A percentile compares a stretch with the other conserved stretches of the same genome.
Conservation (phyloP, 352 stramenopile genomes). For the Pseudoperonospora humuli region DNA sequence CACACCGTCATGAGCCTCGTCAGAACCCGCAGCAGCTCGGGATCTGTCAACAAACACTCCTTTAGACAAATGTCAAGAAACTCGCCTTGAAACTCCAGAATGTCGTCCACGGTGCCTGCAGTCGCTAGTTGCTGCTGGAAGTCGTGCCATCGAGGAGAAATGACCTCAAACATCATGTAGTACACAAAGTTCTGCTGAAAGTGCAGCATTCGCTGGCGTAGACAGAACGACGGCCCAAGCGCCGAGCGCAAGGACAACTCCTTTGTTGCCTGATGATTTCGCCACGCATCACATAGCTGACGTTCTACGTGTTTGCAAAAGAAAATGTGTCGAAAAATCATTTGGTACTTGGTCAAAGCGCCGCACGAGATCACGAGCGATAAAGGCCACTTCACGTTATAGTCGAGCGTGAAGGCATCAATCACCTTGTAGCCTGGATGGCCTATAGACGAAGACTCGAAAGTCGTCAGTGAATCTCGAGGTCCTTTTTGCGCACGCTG, state of each 20-base stretch:
- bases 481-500: constrained; percentile 59
- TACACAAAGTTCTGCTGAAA: constrained; percentile 99
- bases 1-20: constrained; percentile 97
- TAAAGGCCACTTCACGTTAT: constrained; percentile 94
- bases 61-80: constrained; percentile 96
- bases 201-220: constrained; percentile 98
- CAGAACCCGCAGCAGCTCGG: constrained; percentile 89
- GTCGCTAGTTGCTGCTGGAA: constrained; percentile 80
- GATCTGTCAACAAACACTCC: constrained; percentile 96
- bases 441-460: constrained; percentile 55
- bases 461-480: constrained; percentile 65
- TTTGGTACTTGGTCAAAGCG: constrained; percentile 95
- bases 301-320: constrained; percentile 98
- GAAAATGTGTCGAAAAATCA: constrained; percentile 98
- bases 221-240: constrained; percentile 89
- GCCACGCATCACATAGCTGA: constrained; percentile 92
- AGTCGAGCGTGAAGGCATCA: constrained; percentile 94
- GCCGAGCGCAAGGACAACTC: constrained; percentile 82
- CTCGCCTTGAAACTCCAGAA: constrained; percentile 90
- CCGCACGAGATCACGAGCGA: constrained; percentile 95
- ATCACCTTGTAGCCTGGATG: constrained; percentile 88
- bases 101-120: constrained; percentile 89
- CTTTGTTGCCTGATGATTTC: constrained; percentile 92
- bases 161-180: constrained; percentile 97
- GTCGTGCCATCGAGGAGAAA: constrained; percentile 89